phyloP scores from a whole-genome alignment of 129 eudicot species.

The Escallonia rubra region DNA sequence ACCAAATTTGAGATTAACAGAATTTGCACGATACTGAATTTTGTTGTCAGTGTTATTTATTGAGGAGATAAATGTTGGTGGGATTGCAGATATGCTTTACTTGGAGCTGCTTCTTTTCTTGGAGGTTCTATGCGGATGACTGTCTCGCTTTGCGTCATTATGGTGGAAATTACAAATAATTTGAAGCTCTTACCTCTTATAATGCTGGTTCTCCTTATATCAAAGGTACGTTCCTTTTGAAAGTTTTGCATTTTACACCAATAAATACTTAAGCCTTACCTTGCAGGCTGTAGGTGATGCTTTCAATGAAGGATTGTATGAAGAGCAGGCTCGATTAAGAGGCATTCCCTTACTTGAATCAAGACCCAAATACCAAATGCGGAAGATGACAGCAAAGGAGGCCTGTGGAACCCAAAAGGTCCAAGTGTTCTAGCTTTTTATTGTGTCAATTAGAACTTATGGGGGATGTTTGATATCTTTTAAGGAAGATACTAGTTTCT shows the following conservation, averaged over 20 bases:
- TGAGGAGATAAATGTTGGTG: background rate
- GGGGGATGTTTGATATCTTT: too few relatives aligned
- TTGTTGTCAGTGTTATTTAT: background rate
- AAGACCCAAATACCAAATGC: conserved; percentile 90
- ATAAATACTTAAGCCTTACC: conserved; percentile 10
- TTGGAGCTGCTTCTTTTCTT: conserved; percentile 97
- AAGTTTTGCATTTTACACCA: background rate
- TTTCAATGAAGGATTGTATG: conserved; percentile 93
- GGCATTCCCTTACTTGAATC: conserved; percentile 94
- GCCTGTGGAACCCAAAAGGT: conserved; percentile 91
- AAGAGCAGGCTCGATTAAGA: conserved; percentile 89
- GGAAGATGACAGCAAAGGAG: conserved; percentile 88
- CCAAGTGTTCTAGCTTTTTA: background rate
- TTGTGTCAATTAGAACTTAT: too few relatives aligned
- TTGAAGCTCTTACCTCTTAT: conserved; percentile 91
- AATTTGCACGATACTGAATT: background rate
- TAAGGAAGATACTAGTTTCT: too few relatives aligned
- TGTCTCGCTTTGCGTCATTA: conserved; percentile 91
- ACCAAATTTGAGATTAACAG: background rate
- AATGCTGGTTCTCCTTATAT: conserved; percentile 96
- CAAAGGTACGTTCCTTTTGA: conserved; percentile 51
- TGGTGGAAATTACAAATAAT: conserved; percentile 96
- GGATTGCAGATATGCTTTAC: conserved; percentile 78
- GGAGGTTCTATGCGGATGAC: conserved; percentile 99
- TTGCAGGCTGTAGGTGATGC: conserved; percentile 98